Evolutionary conservation across 2,329 filamentous ascomycete genomes (phyloP), one percentile per base, ranked within the genome.

Genomic region (Ceratocystis huliohia): DNA sequence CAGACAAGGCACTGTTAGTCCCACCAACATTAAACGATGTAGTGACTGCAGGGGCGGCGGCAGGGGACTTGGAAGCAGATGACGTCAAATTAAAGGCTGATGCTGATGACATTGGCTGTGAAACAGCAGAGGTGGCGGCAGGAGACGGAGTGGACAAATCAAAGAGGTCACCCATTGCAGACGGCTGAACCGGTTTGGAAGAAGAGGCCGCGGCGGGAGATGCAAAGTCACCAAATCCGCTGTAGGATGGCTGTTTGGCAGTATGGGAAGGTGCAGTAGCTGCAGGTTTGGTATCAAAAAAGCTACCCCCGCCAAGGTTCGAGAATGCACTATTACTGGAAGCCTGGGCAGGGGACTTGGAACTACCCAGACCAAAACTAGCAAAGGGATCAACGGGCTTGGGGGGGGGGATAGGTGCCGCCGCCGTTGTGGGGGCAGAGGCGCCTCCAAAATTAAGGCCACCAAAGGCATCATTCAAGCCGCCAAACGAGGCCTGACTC

Each of bases 1-100:
- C 76, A 1, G 77, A 79, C 67, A 79, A 73, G 64, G 73, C 77
- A 64, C 75, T 73, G 13, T 75, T 74, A 66, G 74, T 76, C 74
- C 77, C 68, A 69, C 75, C 69, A 72, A 75, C 75, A 64, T 73
- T 69, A 15, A 73, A 69, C 28, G 61, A 8, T 20, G 61, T 33
- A 5, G 48, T 30, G 28, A 68, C 66, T 41, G 3, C 37, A 7
- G 72, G 69, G 68, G 74, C 72, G 2, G 77, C 72, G 4, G 76
- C 71, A 2, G 80, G 73, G 28, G 79, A 73, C 5, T 79, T 73
- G 1, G 78, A 74, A 15, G 78, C 70, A 44, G 66, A 44, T 5
- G 65, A 20, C 1, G 88, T 90, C 6, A 96, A 83, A 73, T 96
- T 96, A 77, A 96, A 96, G 4, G 91, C 87, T 2, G 89, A 94